Evolutionary conservation across 2,329 filamentous ascomycete genomes (phyloP).

Genomic region (Lachnellula cervina): DNA sequence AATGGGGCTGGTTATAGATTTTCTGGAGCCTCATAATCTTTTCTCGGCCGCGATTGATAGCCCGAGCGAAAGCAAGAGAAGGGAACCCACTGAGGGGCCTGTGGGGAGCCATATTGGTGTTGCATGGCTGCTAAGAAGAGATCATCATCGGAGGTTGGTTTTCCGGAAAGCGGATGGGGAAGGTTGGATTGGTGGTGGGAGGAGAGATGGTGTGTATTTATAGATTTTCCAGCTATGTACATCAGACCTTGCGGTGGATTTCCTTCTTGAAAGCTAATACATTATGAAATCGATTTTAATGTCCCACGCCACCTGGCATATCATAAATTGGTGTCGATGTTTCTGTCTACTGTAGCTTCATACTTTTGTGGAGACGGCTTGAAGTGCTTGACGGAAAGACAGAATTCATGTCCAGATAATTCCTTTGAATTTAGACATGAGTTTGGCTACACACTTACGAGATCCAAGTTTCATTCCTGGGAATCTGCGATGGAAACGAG

Average conservation of each 20-base stretch:
- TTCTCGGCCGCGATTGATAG: constrained; percentile 1
- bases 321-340: too few species aligned
- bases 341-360: too few species aligned
- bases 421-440: too few species aligned
- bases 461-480: too few species aligned
- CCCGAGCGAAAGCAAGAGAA: constrained; percentile 3
- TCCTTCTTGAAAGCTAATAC: not conserved
- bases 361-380: too few species aligned
- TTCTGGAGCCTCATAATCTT: constrained; percentile 4
- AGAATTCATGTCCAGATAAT: too few species aligned
- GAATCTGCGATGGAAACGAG: too few species aligned
- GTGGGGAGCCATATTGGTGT: not conserved
- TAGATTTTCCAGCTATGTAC: not conserved
- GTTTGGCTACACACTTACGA: too few species aligned
- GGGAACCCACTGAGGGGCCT: not conserved
- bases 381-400: too few species aligned
- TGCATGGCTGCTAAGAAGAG: constrained; percentile 2
- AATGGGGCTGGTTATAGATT: constrained; percentile 5
- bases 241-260: not conserved
- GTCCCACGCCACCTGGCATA: too few species aligned
- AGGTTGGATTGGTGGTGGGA: not conserved
- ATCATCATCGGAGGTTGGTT: constrained; percentile 1
- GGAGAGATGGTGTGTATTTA: constrained; percentile 1
- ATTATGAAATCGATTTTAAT: too few species aligned
- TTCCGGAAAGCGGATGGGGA: constrained; percentile 1